Base-by-base conservation (phyloP, 2,329 filamentous ascomycete species). In the Pleochaeta shiraiana region DNA sequence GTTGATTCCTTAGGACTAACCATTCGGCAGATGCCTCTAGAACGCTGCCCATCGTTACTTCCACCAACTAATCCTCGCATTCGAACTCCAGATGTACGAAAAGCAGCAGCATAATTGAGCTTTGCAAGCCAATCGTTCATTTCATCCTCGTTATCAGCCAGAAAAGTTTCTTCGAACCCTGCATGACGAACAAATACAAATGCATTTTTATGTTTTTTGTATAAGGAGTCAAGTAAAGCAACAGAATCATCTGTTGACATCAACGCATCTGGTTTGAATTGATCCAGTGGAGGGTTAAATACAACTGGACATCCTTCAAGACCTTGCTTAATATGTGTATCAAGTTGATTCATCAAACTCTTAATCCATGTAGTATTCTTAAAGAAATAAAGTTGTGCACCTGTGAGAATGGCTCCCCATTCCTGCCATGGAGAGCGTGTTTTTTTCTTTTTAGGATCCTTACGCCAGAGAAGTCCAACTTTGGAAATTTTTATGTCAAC, bases 401-500 rank as follows among this genome's bases (percentile, higher is more conserved):
- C 90, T 0, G 93, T 98, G 33, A 98, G 80, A 65, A 98, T 87
- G 28, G 90, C 93, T 63, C 93, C 93, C 93, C 93, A 98, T 79
- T 98, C 93, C 72, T 96, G 92, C 93, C 93, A 98, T 1, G 93
- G 92, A 12, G 92, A 96, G 53, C 92, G 83, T 0, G 90, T 87
- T 74, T 95, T 95, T 76, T 93, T 92, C 76, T 92, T 95, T 76
- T 95, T 96, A 0, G 81, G 77, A 68, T 95, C 90, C 73, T 98
- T 98, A 55, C 93, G 84, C 93, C 93, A 98, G 34, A 98, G 74
- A 1, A 95, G 77, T 3, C 93, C 93, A 62, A 98, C 91, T 74
- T 97, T 98, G 55, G 92, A 95, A 57, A 97, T 87, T 70, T 95
- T 95, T 72, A 98, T 95, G 74, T 97, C 92, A 12, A 98, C 92